phyloP scores from a whole-genome alignment of 1,284 basidiomycete species.

The Butyriboletus appendiculatus region DNA sequence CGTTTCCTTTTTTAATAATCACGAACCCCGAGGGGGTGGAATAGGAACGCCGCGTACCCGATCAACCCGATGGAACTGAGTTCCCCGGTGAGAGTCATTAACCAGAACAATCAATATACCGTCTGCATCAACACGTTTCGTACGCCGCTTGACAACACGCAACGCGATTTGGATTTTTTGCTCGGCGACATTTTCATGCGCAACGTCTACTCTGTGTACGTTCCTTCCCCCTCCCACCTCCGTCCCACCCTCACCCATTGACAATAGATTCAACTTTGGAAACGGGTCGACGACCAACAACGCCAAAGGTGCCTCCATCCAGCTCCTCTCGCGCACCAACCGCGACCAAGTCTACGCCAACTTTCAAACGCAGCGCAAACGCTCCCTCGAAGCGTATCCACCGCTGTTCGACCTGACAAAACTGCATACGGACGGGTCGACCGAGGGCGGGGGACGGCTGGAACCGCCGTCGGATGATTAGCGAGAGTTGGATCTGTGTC shows the following conservation, averaged over 20 bases:
- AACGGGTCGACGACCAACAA: conserved; percentile 18
- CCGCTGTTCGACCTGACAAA: conserved; percentile 28
- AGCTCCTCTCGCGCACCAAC: conserved; percentile 40
- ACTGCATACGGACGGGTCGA: conserved; percentile 23
- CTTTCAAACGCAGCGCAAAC: conserved; percentile 28
- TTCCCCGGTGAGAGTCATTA: conserved; percentile 29
- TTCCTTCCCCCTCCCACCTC: too few relatives aligned
- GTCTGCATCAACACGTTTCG: conserved; percentile 38
- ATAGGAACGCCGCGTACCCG: conserved; percentile 39
- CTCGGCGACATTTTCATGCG: conserved; percentile 55
- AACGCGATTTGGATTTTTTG: conserved; percentile 41
- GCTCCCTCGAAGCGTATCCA: conserved; percentile 32
- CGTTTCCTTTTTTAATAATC: background rate
- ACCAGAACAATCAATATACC: conserved; percentile 37
- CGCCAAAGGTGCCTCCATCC: conserved; percentile 37
- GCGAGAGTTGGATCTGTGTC: background rate
- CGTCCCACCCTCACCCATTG: too few relatives aligned
- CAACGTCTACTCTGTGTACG: conserved; percentile 54
- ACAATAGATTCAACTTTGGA: conserved; percentile 20
- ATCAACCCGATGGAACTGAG: conserved; percentile 51
- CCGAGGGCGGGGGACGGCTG: conserved; percentile 23
- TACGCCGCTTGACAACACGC: conserved; percentile 25
- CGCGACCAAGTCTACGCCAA: conserved; percentile 35
- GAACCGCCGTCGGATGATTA: conserved; percentile 7
- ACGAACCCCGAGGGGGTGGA: background rate